A percentile compares a stretch with the other conserved stretches of the same genome.
These are phyloP conservation scores for Apophysomyces trapeziformis DNA, from an alignment of 371 early-diverging fungal species.

Conservation along the genomic window DNA sequence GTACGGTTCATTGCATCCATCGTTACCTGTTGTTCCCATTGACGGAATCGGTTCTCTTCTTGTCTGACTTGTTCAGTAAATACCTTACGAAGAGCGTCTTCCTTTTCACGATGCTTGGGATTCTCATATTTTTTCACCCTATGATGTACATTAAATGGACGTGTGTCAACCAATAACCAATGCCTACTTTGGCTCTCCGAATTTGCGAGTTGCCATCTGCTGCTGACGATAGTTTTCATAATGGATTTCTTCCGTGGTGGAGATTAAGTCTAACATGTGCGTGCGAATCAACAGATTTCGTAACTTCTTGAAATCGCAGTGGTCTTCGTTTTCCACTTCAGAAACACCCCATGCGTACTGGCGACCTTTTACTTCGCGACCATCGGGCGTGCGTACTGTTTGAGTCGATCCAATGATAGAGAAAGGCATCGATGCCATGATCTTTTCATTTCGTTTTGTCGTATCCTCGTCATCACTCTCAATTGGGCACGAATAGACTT, in stretches of 20 bases:
- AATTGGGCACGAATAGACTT: slow-evolving; percentile 82
- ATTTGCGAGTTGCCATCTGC: slow-evolving; percentile 85
- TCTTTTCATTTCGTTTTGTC: slow-evolving; percentile 81
- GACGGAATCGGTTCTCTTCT: slow-evolving; percentile 95
- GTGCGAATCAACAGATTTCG: slow-evolving; percentile 92
- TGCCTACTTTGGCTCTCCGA: slow-evolving; percentile 74
- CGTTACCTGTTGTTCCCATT: slow-evolving; percentile 94
- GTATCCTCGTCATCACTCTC: slow-evolving; percentile 89
- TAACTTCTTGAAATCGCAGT: slow-evolving; percentile 94
- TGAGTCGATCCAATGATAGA: slow-evolving; percentile 93
- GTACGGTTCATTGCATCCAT: neutral
- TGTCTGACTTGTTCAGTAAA: slow-evolving; percentile 95
- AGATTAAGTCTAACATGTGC: slow-evolving; percentile 94
- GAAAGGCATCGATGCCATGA: slow-evolving; percentile 92
- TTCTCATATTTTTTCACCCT: slow-evolving; percentile 73
- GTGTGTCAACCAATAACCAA: neutral
- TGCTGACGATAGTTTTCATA: slow-evolving; percentile 89
- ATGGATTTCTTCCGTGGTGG: slow-evolving; percentile 89
- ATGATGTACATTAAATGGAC: neutral
- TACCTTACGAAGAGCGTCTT: slow-evolving; percentile 87
- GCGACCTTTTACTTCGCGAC: slow-evolving; percentile 84
- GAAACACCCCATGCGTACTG: slow-evolving; percentile 96
- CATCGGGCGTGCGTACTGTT: slow-evolving; percentile 80
- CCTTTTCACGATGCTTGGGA: slow-evolving; percentile 92
- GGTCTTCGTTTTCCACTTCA: slow-evolving; percentile 89